These are phyloP conservation scores for Zea luxurians DNA, from an alignment of 176 grass and related monocot species.

Conservation along the genomic window DNA sequence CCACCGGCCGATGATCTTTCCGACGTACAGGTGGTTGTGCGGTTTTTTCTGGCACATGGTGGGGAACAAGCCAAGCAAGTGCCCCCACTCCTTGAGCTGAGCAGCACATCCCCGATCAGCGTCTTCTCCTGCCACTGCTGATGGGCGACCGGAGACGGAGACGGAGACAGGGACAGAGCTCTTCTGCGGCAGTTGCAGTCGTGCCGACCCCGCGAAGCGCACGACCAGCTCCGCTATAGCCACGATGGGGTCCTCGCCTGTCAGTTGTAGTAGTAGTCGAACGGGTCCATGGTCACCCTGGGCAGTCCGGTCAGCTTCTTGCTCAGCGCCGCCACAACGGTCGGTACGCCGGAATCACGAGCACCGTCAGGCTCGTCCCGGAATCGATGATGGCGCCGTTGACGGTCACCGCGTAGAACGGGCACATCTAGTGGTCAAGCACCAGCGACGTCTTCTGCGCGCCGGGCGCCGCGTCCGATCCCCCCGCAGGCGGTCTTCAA, in stretches of 20 bases:
- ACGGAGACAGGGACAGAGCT: conserved; percentile 57
- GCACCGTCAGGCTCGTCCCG: conserved; percentile 76
- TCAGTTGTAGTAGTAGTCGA: conserved; percentile 93
- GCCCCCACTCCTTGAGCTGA: conserved; percentile 40
- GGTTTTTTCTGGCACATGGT: conserved; percentile 38
- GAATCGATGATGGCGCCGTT: conserved; percentile 73
- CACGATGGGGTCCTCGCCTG: conserved; percentile 1
- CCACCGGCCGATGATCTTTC: conserved; percentile 52
- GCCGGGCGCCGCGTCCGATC: not conserved
- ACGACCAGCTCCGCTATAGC: conserved; percentile 51
- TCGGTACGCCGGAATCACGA: conserved; percentile 65
- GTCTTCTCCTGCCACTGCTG: conserved; percentile 16
- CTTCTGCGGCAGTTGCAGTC: conserved; percentile 69
- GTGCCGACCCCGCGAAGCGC: conserved; percentile 61
- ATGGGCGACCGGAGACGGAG: not conserved
- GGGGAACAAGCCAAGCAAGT: conserved; percentile 35
- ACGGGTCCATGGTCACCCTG: conserved; percentile 64
- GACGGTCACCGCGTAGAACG: conserved; percentile 72
- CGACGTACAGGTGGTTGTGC: conserved; percentile 41
- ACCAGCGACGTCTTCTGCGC: conserved; percentile 56
- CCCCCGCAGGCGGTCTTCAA: not conserved
- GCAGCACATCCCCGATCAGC: conserved; percentile 48
- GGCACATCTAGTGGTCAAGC: conserved; percentile 58
- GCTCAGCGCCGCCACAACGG: conserved; percentile 58
- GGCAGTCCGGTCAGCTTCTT: conserved; percentile 46